Percentiles rank a stretch among this genome's conserved stretches.
These are phyloP conservation scores for Penicillium samsonianum DNA, from an alignment of 495 filamentous ascomycete genomes.

Conservation along the genomic window DNA sequence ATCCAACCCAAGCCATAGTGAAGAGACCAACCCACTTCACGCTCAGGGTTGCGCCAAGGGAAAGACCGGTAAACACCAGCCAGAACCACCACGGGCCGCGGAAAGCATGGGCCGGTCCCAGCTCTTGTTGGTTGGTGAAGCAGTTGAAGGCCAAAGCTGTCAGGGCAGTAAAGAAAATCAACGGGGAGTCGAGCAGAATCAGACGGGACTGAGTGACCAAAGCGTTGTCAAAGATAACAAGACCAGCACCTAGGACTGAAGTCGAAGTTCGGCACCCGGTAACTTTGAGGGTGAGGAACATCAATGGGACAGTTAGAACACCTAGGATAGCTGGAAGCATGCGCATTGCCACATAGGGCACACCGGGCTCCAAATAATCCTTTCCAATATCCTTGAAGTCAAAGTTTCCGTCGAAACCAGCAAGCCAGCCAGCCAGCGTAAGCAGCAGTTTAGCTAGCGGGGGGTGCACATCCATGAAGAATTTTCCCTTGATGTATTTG, in stretches of 20 bases:
- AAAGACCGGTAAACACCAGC: slow-evolving; percentile 82
- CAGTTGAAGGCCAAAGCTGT: slow-evolving; percentile 88
- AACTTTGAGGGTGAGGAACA: slow-evolving; percentile 93
- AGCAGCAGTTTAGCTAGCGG: slow-evolving; percentile 96
- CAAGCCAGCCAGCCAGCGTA: slow-evolving; percentile 91
- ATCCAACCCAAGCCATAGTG: slow-evolving; percentile 97
- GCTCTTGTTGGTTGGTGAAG: slow-evolving; percentile 96
- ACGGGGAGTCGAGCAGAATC: slow-evolving; percentile 92
- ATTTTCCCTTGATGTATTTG: slow-evolving; percentile 97
- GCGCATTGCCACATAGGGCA: slow-evolving; percentile 98
- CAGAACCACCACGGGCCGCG: slow-evolving; percentile 95
- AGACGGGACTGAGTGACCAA: slow-evolving; percentile 91
- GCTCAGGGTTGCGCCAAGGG: slow-evolving; percentile 87
- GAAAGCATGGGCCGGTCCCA: slow-evolving; percentile 85
- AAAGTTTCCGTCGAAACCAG: slow-evolving; percentile 92
- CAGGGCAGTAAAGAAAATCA: slow-evolving; percentile 90
- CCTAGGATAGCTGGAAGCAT: slow-evolving; percentile 87
- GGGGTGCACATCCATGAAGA: slow-evolving; percentile 99
- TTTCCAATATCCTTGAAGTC: slow-evolving; percentile 99
- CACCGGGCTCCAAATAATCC: slow-evolving; percentile 91
- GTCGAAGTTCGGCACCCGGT: slow-evolving; percentile 84
- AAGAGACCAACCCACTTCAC: slow-evolving; percentile 99
- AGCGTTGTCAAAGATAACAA: slow-evolving; percentile 95
- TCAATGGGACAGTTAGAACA: slow-evolving; percentile 81
- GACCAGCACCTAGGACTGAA: slow-evolving; percentile 74